Evolutionary conservation across 257 asterid genomes (phyloP), one percentile per base, ranked within the genome.

Genomic region (Capsicum chinense): DNA sequence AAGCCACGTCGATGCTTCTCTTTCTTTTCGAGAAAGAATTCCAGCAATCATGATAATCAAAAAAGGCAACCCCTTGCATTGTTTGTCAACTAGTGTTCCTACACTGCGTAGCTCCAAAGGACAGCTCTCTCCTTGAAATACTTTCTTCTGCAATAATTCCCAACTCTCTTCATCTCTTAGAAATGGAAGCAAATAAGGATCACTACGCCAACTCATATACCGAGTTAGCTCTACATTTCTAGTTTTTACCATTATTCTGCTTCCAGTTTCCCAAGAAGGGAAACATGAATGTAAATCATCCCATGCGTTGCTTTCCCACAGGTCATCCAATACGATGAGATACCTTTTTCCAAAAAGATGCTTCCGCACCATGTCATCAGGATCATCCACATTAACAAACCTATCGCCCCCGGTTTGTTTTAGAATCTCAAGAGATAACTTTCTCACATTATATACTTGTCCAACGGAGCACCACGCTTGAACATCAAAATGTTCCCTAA

Each of bases 201-300:
- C 0, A 4, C 0, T 6, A 1, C 1, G 0, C 6, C 0, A 0
- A 7, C 7, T 21, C 0, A 1, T 0, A 11, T 16, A 7, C 0
- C 0, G 2, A n/a, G 85, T 56, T n/a, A 83, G 0, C 1, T 0
- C 35, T 50, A 3, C 0, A 54, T 54, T 0, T 3, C 73, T 35
- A 11, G 88, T 83, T 7, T 85, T 88, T n/a, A 88, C 2, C 56
- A 88, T 50, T 64, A 88, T 35, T 88, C 84, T 83, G 19, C 88
- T 86, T 35, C 26, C 26, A 26, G 26, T 26, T 26, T 26, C 81
- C 39, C 9, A 2, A 4, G 26, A 26, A 0, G 5, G 88, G 7
- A 85, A 71, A 85, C 44, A 79, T n/a, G 26, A 26, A 26, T 0
- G 0, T 52, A 87, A 26, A 0, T 12, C 9, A 11, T 80, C 2